Conservation (phyloP, 768 basidiomycete species). For the Boletus eberwhitei region DNA sequence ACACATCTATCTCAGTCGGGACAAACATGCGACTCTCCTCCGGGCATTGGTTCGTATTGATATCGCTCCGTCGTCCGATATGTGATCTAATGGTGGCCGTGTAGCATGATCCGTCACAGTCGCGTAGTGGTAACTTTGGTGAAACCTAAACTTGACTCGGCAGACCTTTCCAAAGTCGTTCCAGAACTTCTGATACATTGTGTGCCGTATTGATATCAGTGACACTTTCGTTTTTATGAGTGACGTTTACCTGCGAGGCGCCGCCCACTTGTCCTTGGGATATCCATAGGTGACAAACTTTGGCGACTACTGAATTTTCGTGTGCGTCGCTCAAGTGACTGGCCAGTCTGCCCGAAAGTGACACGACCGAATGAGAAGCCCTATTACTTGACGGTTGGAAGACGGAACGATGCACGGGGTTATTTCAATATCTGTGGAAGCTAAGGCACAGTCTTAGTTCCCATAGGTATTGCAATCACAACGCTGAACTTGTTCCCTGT, state of each 20-base stretch:
- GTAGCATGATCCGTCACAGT: background rate
- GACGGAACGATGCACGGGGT: background rate
- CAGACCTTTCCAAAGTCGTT: background rate
- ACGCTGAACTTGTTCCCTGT: background rate
- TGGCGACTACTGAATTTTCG: background rate
- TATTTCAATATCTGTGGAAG: conserved; percentile 1
- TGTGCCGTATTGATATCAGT: background rate
- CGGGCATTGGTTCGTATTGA: background rate
- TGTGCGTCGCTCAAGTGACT: background rate
- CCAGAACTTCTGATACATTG: background rate
- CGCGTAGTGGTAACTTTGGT: background rate
- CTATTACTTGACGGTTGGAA: conserved; percentile 2
- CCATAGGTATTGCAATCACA: too few relatives aligned
- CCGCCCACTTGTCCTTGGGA: background rate
- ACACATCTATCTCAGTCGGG: conserved; percentile 3
- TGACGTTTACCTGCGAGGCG: background rate
- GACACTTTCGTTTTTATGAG: conserved; percentile 1
- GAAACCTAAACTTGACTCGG: background rate
- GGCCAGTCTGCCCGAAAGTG: background rate
- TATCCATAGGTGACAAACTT: background rate
- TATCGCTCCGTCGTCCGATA: background rate
- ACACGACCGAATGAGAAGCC: background rate
- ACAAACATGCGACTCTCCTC: background rate
- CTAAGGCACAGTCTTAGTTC: too few relatives aligned
- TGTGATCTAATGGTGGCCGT: background rate